phyloP scores from a whole-genome alignment of 345 rosid species.

The Camelina neglecta region DNA sequence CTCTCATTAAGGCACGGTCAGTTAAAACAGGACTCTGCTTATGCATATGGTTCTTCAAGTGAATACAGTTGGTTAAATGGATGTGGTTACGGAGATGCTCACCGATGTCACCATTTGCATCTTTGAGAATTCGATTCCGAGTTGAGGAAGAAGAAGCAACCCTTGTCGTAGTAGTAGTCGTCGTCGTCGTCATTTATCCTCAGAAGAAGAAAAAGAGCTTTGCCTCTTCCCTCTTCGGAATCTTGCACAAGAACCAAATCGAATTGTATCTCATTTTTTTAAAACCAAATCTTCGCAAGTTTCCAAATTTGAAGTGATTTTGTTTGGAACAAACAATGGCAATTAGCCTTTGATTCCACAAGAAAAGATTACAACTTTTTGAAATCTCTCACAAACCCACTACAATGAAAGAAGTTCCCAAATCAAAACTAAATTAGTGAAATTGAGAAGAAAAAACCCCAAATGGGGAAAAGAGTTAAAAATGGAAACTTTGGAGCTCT shows the following conservation, averaged over 20 bases:
- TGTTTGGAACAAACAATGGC: slow-evolving; percentile 5
- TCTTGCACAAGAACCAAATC: slow-evolving; percentile 46
- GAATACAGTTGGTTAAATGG: slow-evolving; percentile 95
- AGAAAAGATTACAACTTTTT: slow-evolving; percentile 17
- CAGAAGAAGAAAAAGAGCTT: slow-evolving; percentile 37
- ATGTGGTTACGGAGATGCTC: slow-evolving; percentile 97
- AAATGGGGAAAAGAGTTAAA: slow-evolving; percentile 4
- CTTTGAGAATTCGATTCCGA: slow-evolving; percentile 76
- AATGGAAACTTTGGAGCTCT: slow-evolving; percentile 37
- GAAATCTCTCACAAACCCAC: slow-evolving; percentile 2
- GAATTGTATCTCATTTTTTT: slow-evolving; percentile 49
- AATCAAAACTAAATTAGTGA: neutral
- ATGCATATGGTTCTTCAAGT: slow-evolving; percentile 99
- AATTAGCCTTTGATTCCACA: slow-evolving; percentile 14
- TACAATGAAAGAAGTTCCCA: neutral
- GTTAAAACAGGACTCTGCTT: slow-evolving; percentile 80
- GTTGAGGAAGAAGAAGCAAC: slow-evolving; percentile 52
- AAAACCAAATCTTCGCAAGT: slow-evolving; percentile 11
- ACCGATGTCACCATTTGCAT: slow-evolving; percentile 83
- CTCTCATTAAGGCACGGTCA: slow-evolving; percentile 86
- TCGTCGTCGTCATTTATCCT: slow-evolving; percentile 62
- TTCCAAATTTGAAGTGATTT: slow-evolving; percentile 16
- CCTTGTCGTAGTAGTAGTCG: slow-evolving; percentile 49
- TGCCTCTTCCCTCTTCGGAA: slow-evolving; percentile 41
- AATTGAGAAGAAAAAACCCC: slow-evolving; percentile 3